A percentile compares a stretch with the other conserved stretches of the same genome.
phyloP scores from a whole-genome alignment of 2,329 filamentous ascomycete genomes.

The Phyllosticta citribraziliensis region DNA sequence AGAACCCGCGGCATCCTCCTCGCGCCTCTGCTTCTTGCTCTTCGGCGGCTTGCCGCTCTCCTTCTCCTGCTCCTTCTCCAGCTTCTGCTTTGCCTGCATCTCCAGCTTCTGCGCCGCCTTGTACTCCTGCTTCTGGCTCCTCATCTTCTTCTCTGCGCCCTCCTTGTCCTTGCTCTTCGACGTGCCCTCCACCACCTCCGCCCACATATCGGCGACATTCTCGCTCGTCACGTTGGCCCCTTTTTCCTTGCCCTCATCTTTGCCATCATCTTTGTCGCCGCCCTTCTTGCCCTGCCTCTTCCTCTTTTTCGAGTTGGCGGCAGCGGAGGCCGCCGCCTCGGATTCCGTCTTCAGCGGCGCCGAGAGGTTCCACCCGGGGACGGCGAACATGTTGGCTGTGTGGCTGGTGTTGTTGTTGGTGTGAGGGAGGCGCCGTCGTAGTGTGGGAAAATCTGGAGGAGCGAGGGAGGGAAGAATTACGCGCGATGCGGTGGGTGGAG shows the following conservation, averaged over 20 bases:
- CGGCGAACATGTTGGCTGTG: constrained; percentile 65
- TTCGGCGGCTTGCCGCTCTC: constrained; percentile 6
- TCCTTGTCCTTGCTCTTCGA: constrained; percentile 29
- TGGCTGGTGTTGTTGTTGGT: neutral
- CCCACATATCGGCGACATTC: constrained; percentile 72
- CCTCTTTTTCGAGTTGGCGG: constrained; percentile 29
- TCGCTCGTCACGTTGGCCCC: constrained; percentile 45
- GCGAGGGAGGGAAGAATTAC: neutral
- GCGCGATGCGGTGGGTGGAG: neutral
- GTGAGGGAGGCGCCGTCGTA: neutral
- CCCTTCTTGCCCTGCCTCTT: constrained; percentile 50
- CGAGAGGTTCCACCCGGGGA: constrained; percentile 83
- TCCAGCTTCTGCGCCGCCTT: constrained; percentile 21
- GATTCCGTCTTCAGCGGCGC: constrained; percentile 64
- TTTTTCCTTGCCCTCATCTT: constrained; percentile 18
- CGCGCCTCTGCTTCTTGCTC: constrained; percentile 15
- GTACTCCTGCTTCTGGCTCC: constrained; percentile 16
- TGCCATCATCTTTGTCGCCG: constrained; percentile 13
- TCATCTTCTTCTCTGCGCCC: constrained; percentile 12
- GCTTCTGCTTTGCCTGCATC: constrained; percentile 22
- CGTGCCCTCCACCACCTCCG: constrained; percentile 66
- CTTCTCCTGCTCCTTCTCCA: constrained; percentile 10
- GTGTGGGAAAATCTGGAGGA: neutral
- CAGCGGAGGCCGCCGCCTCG: constrained; percentile 22
- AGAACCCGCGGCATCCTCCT: constrained; percentile 10